Base-by-base conservation (phyloP, 2,329 filamentous ascomycete species). In the Alternaria incomplexa region DNA sequence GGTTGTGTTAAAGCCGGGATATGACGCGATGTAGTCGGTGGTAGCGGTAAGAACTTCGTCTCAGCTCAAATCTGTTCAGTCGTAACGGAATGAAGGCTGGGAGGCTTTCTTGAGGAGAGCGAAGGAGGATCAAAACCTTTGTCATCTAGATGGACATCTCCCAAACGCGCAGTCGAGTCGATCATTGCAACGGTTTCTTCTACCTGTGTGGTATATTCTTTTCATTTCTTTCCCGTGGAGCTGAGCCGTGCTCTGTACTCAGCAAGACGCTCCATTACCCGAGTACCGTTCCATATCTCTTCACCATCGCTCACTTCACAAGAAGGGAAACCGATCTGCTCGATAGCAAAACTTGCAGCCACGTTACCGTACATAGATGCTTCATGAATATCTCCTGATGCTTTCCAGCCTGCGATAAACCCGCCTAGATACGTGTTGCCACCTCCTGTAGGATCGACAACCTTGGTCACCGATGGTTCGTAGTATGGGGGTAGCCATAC, bases 1-100 rank as follows among this genome's bases (percentile, higher is more conserved):
- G 0, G 82, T 81, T 6, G 73, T 65, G 69, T 89, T 88, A 64
- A 80, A 82, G 72, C 81, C 86, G 2, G 85, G 84, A 65, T 84
- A 89, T 0, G 83, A 85, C 3, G 82, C 83, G 86, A 89, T 89
- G 67, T 87, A 89, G 62, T 88, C 84, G 0, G 87, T 86, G 2
- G 84, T 83, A 0, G 82, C 79, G 8, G 81, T 83, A 2, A 89
- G 67, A 13, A 89, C 73, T 1, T 71, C 74, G 58, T 88, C 84
- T 87, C 87, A 89, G 23, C 80, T 80, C 25, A 26, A 26, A 9
- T 28, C 28, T 30, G 11, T 30, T 12, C 28, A 30, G 28, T 30
- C 28, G 28, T 30, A 30, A 1, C 28, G 5, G 28, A 30, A 30
- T 4, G 11, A 30, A 30, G 28, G 28, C 28, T 30, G 11, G 11